Base-by-base conservation (phyloP, 2,329 filamentous ascomycete genomes). In the Talaromyces pinophilus region DNA sequence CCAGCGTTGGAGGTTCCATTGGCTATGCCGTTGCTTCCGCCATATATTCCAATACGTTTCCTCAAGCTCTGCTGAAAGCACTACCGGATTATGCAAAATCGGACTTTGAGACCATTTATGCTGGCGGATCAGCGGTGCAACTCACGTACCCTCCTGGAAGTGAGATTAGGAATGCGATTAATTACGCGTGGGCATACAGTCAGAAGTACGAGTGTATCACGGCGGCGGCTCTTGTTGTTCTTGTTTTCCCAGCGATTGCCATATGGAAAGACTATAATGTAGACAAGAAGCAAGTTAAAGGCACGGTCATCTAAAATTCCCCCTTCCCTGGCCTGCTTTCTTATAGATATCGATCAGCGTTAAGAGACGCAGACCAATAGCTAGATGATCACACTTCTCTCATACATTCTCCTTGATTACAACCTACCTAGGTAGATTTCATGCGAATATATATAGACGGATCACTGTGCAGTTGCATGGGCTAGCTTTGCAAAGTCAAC, bases 31-130 rank as follows among this genome's bases (percentile, higher is more conserved):
- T 77, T 42, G 68, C 70, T 0, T 70, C 73, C 3, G 70, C 71
- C 22, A 87, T 90, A 69, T 90, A 87, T 84, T 85, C 83, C 1
- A 82, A 84, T 67, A 82, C 84, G 1, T 86, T 89, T 73, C 81
- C 81, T 6, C 71, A 77, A 2, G 78, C 80, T 0, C 78, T 89
- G 17, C 67, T 69, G 35, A 72, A 72, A 22, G 77, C 81, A 60
- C 76, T 88, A 0, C 86, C 86, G 0, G 70, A 66, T 0, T 71
- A 69, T 61, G 60, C 69, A 0, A 70, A 75, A 52, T 66, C 70
- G 6, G 67, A 72, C 33, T 65, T 40, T 38, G 62, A 57, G 6
- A 46, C 62, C 0, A 74, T 79, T 42, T 77, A 70, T 52, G 2
- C 69, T 1, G 72, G 69, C 5, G 75, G 75, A 0, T 75, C 74